phyloP scores from a whole-genome alignment of 768 basidiomycete genomes.

The Podaxis sp. region DNA sequence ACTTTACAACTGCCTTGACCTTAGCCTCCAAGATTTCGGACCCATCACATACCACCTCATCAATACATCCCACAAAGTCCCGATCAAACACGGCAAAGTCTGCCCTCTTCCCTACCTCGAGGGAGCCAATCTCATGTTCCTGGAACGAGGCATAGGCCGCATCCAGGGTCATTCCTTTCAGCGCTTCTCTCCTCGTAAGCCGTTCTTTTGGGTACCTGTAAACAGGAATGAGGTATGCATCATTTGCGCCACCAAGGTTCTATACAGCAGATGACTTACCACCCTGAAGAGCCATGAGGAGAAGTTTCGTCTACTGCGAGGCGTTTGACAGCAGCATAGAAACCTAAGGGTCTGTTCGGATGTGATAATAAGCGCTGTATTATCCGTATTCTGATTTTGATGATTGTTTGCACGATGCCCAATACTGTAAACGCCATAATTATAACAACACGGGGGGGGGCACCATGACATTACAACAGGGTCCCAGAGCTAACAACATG shows the following conservation, averaged over 20 bases:
- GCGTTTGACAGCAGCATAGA: conserved; percentile 85
- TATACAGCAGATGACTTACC: conserved; percentile 46
- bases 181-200: conserved; percentile 78
- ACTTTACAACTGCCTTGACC: conserved; percentile 65
- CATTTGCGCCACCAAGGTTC: not conserved
- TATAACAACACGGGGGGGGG: too few species aligned
- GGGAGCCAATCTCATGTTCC: conserved; percentile 69
- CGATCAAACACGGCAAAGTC: conserved; percentile 85
- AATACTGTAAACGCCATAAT: too few species aligned
- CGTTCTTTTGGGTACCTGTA: conserved; percentile 74
- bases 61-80: conserved; percentile 47
- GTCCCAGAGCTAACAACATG: too few species aligned
- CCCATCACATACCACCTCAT: conserved; percentile 12
- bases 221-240: not conserved
- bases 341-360: too few species aligned
- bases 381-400: too few species aligned
- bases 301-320: conserved; percentile 67
- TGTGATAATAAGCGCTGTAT: too few species aligned
- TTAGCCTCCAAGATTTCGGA: conserved; percentile 62
- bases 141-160: conserved; percentile 87
- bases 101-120: conserved; percentile 77
- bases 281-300: conserved; percentile 82
- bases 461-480: too few species aligned
- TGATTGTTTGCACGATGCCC: too few species aligned
- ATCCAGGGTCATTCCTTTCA: conserved; percentile 90